Evolutionary conservation across 1,139 yeast genomes (phyloP).

Genomic region (Debaryomyces nepalensis): DNA sequence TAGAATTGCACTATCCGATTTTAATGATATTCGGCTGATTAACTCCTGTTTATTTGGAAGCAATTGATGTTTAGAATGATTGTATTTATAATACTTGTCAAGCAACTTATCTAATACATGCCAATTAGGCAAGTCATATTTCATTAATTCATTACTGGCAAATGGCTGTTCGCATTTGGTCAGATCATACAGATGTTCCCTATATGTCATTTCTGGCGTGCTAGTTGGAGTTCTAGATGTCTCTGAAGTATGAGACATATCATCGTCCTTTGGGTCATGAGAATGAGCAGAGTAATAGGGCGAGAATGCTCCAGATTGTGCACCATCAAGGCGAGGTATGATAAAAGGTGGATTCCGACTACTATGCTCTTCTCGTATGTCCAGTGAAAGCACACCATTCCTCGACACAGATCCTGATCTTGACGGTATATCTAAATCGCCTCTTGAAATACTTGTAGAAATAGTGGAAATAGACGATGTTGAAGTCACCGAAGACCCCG

Average conservation of each 20-base stretch:
- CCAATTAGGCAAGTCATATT: conserved; percentile 49
- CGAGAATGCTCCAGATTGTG: not conserved
- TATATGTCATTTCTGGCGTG: not conserved
- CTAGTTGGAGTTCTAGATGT: not conserved
- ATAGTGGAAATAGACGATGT: conserved; percentile 15
- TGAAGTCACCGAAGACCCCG: not conserved
- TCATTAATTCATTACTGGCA: conserved; percentile 18
- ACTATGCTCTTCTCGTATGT: not conserved
- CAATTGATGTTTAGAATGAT: conserved; percentile 50
- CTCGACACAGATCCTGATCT: conserved; percentile 1
- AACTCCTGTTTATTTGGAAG: conserved; percentile 47
- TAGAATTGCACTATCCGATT: conserved; percentile 43
- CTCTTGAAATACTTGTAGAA: not conserved
- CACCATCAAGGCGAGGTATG: not conserved
- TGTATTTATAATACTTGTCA: conserved; percentile 52
- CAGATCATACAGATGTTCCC: not conserved
- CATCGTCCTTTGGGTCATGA: not conserved
- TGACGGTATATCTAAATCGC: conserved; percentile 3
- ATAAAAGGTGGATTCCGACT: not conserved
- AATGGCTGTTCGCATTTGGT: conserved; percentile 7
- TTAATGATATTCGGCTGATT: conserved; percentile 36
- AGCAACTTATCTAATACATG: conserved; percentile 39
- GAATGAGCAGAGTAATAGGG: not conserved
- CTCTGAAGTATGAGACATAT: not conserved
- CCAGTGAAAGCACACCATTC: not conserved